Evolutionary conservation across 2,329 filamentous ascomycete genomes (phyloP), one percentile per base, ranked within the genome.

Genomic region (Metarhizium album): DNA sequence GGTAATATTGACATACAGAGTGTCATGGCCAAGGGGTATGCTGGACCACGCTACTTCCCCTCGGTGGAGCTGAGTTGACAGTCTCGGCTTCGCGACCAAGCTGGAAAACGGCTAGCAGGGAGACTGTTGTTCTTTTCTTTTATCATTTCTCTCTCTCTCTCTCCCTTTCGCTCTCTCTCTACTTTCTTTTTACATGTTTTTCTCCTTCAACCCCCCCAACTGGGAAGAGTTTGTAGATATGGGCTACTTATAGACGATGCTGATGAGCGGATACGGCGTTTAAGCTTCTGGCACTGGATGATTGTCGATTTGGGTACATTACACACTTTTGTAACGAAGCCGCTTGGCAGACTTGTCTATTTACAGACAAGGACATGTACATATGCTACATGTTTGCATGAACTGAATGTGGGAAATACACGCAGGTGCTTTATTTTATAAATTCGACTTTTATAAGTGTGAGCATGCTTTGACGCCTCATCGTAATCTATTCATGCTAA

Each of bases 1-100:
- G 73, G 73, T 52, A 95, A 94, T 60, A 94, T 96, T 56, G 90
- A 95, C 62, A 89, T 97, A 38, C 86, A 95, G 65, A 88, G 84
- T 45, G 83, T 96, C 23, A 78, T 90, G 52, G 86, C 84, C 1
- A 84, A 86, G 60, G 91, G 91, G 0, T 96, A 84, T 67, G 87
- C 88, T 0, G 91, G 91, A 4, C 86, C 87, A 9, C 79, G 90
- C 53, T 95, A 84, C 66, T 93, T 94, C 61, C 87, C 88, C 7
- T 79, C 83, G 2, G 69, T 83, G 27, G 75, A 84, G 43, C 62
- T 84, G 57, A 72, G 79, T 55, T 87, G 57, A 64, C 20, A 14
- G 4, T 24, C 22, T 24, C 24, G 40, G 22, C 40, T 42, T n/a
- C 35, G n/a, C 13, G 35, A 18, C 35, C n/a, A 37, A 11, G 27